Percentiles rank a stretch among this genome's conserved stretches.
Conservation (phyloP, 768 basidiomycete species). For the Hericium coralloides region DNA sequence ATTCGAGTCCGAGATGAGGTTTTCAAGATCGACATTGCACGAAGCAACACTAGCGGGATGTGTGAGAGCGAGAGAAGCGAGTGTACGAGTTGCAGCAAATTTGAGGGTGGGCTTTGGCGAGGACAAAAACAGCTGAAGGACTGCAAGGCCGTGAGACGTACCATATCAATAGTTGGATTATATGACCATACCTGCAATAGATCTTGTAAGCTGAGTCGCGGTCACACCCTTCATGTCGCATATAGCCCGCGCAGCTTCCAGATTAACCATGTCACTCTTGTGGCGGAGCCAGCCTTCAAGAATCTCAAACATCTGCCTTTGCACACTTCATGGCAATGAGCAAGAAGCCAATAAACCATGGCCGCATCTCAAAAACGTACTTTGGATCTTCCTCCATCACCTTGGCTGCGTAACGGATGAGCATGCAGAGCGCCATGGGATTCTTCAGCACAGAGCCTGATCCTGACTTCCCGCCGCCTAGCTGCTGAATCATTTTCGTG, state of each 20-base stretch:
- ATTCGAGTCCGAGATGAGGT: constrained; percentile 91
- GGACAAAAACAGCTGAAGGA: constrained; percentile 91
- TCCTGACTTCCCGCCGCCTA: constrained; percentile 82
- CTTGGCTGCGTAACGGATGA: constrained; percentile 97
- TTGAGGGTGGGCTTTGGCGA: constrained; percentile 93
- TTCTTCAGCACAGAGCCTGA: constrained; percentile 83
- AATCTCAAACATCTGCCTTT: constrained; percentile 87
- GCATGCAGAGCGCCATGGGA: constrained; percentile 96
- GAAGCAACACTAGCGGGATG: constrained; percentile 82
- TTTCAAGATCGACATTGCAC: constrained; percentile 96
- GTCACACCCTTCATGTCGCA: constrained; percentile 91
- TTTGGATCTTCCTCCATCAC: constrained; percentile 98
- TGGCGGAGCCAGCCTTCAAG: constrained; percentile 93
- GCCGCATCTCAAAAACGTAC: constrained; percentile 40
- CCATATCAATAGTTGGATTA: not conserved
- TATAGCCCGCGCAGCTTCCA: constrained; percentile 94
- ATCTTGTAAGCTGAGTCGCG: constrained; percentile 67
- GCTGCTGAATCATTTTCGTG: constrained; percentile 98
- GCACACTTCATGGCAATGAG: constrained; percentile 44
- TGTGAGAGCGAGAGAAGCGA: constrained; percentile 79
- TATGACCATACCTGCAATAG: constrained; percentile 68
- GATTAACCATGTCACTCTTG: constrained; percentile 99
- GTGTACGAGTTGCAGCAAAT: constrained; percentile 94
- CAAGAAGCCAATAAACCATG: too few species aligned
- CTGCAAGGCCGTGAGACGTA: constrained; percentile 29